A percentile compares a stretch with the other conserved stretches of the same genome.
phyloP scores from a whole-genome alignment of 768 basidiomycete species.

The Lactifluus piperatus region DNA sequence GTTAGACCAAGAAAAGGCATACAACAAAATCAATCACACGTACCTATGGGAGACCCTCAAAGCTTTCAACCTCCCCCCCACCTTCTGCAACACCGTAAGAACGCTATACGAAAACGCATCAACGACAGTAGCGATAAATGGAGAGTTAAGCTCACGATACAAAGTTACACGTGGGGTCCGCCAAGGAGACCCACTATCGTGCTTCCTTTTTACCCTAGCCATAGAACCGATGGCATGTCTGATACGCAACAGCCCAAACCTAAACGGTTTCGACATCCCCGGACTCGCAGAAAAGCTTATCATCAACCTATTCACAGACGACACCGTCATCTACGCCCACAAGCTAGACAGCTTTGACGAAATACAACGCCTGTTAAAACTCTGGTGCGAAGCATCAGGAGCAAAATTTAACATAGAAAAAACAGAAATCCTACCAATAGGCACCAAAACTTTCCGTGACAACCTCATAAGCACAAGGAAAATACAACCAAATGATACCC shows the following conservation, averaged over 20 bases:
- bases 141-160: neutral
- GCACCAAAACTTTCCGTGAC: slow-evolving; percentile 17
- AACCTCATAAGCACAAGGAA: neutral
- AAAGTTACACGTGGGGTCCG: neutral
- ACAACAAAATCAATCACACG: neutral
- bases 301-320: neutral
- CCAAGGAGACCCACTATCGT: slow-evolving; percentile 5
- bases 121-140: neutral
- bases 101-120: neutral
- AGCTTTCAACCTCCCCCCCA: neutral
- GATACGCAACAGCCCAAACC: neutral
- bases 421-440: slow-evolving; percentile 33
- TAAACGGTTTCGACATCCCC: neutral
- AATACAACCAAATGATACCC: neutral
- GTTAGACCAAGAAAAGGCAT: neutral
- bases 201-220: neutral
- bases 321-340: neutral
- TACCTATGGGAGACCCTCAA: neutral
- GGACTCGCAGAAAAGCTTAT: neutral
- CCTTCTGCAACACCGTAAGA: neutral
- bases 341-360: no score
- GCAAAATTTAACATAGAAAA: slow-evolving; percentile 32
- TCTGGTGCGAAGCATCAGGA: slow-evolving; percentile 21
- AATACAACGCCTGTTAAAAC: no score
- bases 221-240: neutral